Evolutionary conservation across 805 yeast genomes (phyloP).

Genomic region (Schwanniomyces vanrijiae): DNA sequence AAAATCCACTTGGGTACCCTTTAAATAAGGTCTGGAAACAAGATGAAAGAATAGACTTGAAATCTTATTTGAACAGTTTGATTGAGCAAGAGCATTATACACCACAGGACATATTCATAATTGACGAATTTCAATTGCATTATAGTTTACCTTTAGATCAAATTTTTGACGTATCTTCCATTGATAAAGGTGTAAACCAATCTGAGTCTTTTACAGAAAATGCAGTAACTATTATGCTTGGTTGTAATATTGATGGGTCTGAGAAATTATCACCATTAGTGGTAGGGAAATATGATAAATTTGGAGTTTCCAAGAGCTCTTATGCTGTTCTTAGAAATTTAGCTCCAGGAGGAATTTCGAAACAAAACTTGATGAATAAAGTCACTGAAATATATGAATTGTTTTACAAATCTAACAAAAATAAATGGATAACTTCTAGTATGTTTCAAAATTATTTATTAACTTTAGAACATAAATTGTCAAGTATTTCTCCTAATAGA

Average conservation of each 20-base stretch:
- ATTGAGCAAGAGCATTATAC: conserved; percentile 35
- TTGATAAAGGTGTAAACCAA: conserved; percentile 43
- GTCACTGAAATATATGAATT: conserved; percentile 52
- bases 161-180: conserved; percentile 46
- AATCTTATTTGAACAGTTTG: conserved; percentile 36
- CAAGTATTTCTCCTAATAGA: conserved; percentile 39
- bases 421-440: conserved; percentile 63
- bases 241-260: conserved; percentile 61
- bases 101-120: conserved; percentile 54
- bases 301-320: conserved; percentile 32
- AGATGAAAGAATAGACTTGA: conserved; percentile 54
- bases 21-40: conserved; percentile 58
- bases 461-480: conserved; percentile 58
- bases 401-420: conserved; percentile 57
- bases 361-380: conserved; percentile 32
- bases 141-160: conserved; percentile 62
- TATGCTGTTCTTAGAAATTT: conserved; percentile 18
- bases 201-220: conserved; percentile 39
- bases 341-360: conserved; percentile 8
- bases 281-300: conserved; percentile 56
- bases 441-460: conserved; percentile 63
- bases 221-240: conserved; percentile 55
- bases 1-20: conserved; percentile 25
- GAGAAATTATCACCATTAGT: conserved; percentile 62
- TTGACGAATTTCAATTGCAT: conserved; percentile 61